Percentiles rank a stretch among this genome's conserved stretches.
Conservation (phyloP, 108 stramenopile genomes). For the Aurantiochytrium sp. region DNA sequence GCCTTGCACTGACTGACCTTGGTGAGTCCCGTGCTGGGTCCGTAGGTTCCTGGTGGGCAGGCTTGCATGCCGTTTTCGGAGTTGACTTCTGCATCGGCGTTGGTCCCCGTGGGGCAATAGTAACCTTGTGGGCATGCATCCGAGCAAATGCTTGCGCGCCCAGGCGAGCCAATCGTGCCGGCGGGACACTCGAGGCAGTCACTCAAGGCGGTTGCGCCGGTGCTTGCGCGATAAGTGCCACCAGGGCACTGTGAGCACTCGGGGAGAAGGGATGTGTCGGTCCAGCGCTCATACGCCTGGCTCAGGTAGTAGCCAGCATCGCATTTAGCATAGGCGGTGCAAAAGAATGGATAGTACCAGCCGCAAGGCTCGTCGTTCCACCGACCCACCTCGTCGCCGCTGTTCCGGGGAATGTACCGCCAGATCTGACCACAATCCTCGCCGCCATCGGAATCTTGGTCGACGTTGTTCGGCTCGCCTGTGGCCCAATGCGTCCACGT, state of each 20-base stretch:
- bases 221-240: neutral
- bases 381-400: no score
- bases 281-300: neutral
- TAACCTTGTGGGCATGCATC: neutral
- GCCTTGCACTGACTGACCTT: neutral
- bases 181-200: neutral
- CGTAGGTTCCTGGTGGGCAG: neutral
- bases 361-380: neutral
- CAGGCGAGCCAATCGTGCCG: neutral
- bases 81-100: neutral
- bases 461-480: neutral
- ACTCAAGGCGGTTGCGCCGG: neutral
- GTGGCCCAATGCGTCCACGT: neutral
- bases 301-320: neutral
- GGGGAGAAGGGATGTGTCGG: neutral
- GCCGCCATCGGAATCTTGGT: neutral
- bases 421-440: constrained; percentile 10
- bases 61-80: neutral
- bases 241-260: neutral
- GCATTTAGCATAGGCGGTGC: neutral
- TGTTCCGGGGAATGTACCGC: neutral
- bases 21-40: neutral
- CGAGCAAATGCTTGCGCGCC: neutral
- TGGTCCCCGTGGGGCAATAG: neutral
- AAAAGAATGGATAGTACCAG: neutral